Percentiles rank a stretch among this genome's conserved stretches.
Evolutionary conservation across 192 early-diverging fungal species (phyloP).

Genomic region (Nowakowskiella sp.): DNA sequence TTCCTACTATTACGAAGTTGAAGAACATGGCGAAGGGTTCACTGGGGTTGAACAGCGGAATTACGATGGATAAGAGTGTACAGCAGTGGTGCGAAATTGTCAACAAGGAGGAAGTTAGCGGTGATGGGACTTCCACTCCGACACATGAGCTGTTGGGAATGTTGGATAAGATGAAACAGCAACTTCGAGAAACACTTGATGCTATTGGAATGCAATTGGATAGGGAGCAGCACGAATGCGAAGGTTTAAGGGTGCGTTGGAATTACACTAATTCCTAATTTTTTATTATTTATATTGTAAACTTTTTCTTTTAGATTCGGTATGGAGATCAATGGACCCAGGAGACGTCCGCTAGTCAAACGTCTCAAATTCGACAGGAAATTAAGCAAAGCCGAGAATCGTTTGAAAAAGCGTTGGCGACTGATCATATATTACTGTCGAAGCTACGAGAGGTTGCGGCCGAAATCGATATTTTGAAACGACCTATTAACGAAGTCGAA

Average conservation of each 20-base stretch:
- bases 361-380: conserved; percentile 68
- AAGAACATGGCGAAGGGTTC: conserved; percentile 43
- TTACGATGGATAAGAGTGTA: conserved; percentile 1
- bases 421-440: conserved; percentile 30
- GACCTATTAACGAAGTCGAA: conserved; percentile 40
- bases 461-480: conserved; percentile 41
- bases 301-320: conserved; percentile 33
- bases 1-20: conserved; percentile 66
- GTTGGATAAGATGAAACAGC: conserved; percentile 59
- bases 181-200: conserved; percentile 58
- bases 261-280: not conserved
- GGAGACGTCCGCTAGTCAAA: conserved; percentile 66
- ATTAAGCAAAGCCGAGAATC: conserved; percentile 62
- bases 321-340: conserved; percentile 80
- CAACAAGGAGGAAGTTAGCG: conserved; percentile 29
- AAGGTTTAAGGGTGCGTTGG: conserved; percentile 56
- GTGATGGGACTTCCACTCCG: conserved; percentile 15
- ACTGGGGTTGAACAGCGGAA: conserved; percentile 10
- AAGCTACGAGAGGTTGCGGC: conserved; percentile 10
- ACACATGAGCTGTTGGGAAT: conserved; percentile 50
- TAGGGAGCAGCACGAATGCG: conserved; percentile 80
- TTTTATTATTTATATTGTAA: conserved; percentile 2
- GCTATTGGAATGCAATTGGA: conserved; percentile 63
- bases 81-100: conserved; percentile 39
- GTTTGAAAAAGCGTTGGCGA: conserved; percentile 65